Evolutionary conservation across 1,139 yeast species (phyloP), one percentile per base, ranked within the genome.

Genomic region (Yamadazyma atlantica): DNA sequence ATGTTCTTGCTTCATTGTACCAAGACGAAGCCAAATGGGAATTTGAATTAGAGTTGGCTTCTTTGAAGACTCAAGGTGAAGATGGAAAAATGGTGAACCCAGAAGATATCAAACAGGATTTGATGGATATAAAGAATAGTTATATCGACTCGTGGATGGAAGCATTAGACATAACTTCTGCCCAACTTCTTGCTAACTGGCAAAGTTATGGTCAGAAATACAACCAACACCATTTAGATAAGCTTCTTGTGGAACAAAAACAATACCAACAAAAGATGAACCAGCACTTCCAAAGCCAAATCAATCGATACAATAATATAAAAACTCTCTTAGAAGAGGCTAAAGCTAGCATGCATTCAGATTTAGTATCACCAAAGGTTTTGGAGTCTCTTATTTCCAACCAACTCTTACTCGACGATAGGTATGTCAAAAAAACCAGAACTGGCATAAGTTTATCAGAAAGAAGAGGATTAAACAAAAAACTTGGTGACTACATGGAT

Each of bases 11-110:
- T 32, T 35, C 50, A n/a, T 48, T 58, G 21, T 36, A 62, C 57
- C 3, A 44, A 44, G n/a, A 10, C 10, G 52, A 49, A 30, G 52
- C 48, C 8, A n/a, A 49, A 3, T 70, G 73, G 73, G 79, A 73
- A 40, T 48, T 44, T 30, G 34, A 62, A 33, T 26, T 60, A 18
- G 48, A 47, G 4, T 22, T 42, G 23, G 49, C 34, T 13, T 4
- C 4, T 7, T 6, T 28, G 3, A 29, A 33, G 23, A 33, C 34
- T 2, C n/a, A 19, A 3, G 40, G 28, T 9, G 35, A 38, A 27
- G 15, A 21, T 12, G 41, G 26, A 7, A 35, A 33, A 7, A 21
- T 27, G 22, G 22, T 34, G 4, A 28, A 10, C 5, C 4, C 38
- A 6, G 19, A 29, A 14, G 34, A 34, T 29, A 12, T 2, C 17